Conservation (phyloP, 108 stramenopile species). For the Cyclotella cryptica region DNA sequence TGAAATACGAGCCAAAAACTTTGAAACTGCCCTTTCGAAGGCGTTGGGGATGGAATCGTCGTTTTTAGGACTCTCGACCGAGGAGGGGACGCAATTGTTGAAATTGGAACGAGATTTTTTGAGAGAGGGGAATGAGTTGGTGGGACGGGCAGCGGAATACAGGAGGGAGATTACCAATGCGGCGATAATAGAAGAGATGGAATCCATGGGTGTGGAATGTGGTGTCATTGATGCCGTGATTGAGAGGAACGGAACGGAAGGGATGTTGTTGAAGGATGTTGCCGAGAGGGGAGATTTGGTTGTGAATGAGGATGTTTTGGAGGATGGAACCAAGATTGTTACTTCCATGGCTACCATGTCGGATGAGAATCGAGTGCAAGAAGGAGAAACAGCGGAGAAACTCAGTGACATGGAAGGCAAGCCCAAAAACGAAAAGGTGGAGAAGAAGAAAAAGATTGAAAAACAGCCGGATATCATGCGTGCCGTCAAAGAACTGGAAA, state of each 20-base stretch:
- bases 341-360: no score
- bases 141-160: slow-evolving; percentile 43
- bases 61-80: slow-evolving; percentile 14
- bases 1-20: slow-evolving; percentile 59
- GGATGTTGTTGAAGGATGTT: not conserved
- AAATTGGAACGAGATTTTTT: slow-evolving; percentile 72
- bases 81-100: slow-evolving; percentile 60
- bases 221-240: slow-evolving; percentile 41
- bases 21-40: slow-evolving; percentile 66
- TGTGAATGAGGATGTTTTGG: slow-evolving; percentile 18
- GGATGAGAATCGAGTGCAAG: no score
- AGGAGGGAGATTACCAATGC: slow-evolving; percentile 63
- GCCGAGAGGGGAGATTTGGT: slow-evolving; percentile 13
- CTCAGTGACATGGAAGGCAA: not conserved
- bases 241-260: not conserved
- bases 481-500: slow-evolving; percentile 49
- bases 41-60: slow-evolving; percentile 32
- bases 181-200: slow-evolving; percentile 69
- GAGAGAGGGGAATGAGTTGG: slow-evolving; percentile 49
- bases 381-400: no score
- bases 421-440: not conserved
- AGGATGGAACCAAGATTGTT: no score
- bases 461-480: slow-evolving; percentile 38
- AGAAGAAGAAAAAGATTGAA: slow-evolving; percentile 40
- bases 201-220: slow-evolving; percentile 63